phyloP scores from a whole-genome alignment of 805 yeast genomes.

The Schwanniomyces occidentalis region DNA sequence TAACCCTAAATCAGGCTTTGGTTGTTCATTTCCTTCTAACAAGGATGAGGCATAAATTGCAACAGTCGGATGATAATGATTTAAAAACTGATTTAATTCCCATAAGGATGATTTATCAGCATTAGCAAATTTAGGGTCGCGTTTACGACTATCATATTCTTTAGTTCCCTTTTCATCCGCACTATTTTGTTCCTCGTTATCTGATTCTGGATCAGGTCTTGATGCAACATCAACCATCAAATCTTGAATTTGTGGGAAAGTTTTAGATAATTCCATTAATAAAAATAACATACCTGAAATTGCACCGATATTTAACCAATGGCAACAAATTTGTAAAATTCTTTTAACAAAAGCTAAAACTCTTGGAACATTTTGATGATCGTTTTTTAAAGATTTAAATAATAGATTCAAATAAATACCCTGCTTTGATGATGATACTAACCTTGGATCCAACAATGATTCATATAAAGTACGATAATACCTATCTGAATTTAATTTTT shows the following conservation, averaged over 20 bases:
- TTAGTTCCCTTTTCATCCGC: conserved; percentile 16
- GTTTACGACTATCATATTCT: conserved; percentile 76
- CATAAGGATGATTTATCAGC: conserved; percentile 81
- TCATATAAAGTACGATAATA: conserved; percentile 89
- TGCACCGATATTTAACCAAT: conserved; percentile 88
- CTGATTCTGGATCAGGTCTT: conserved; percentile 46
- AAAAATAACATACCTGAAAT: conserved; percentile 80
- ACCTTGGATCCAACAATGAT: conserved; percentile 79
- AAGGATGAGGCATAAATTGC: conserved; percentile 73
- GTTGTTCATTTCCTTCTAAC: conserved; percentile 47
- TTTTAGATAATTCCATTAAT: conserved; percentile 64
- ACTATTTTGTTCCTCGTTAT: conserved; percentile 26
- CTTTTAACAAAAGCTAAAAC: conserved; percentile 90
- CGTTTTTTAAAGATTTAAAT: conserved; percentile 79
- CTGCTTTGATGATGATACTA: conserved; percentile 86
- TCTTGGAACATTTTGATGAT: conserved; percentile 53
- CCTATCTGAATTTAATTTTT: conserved; percentile 60
- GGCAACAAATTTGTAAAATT: conserved; percentile 77
- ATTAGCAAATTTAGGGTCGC: conserved; percentile 92
- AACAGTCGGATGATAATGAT: conserved; percentile 92
- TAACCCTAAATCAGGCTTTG: conserved; percentile 88
- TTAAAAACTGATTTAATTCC: conserved; percentile 75
- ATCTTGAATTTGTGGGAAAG: conserved; percentile 65
- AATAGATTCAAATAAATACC: conserved; percentile 86
- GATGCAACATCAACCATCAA: conserved; percentile 53